Evolutionary conservation across 2,329 filamentous ascomycete genomes (phyloP).

Genomic region (Talaromyces sp.): DNA sequence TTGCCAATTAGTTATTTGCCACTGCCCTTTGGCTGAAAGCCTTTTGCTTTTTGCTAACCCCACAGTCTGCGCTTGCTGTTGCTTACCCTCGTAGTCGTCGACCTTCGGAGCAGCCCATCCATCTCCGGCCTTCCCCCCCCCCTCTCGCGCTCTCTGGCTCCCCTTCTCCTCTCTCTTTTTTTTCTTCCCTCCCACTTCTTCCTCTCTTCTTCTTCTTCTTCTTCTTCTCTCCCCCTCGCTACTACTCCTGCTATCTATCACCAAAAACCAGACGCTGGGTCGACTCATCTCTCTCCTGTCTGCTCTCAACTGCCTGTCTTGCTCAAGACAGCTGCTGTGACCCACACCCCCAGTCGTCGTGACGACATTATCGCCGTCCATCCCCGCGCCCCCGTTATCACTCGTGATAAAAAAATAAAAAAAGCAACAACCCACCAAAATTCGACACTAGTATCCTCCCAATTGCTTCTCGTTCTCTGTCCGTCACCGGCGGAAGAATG

Average conservation of each 20-base stretch:
- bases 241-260: neutral
- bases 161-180: neutral
- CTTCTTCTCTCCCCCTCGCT: neutral
- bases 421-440: neutral
- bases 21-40: neutral
- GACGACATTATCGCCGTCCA: slow-evolving; percentile 11
- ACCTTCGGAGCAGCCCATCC: neutral
- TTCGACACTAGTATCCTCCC: neutral
- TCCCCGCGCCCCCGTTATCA: slow-evolving; percentile 11
- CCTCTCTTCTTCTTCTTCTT: neutral
- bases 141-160: neutral
- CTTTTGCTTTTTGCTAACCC: neutral
- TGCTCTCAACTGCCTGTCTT: neutral
- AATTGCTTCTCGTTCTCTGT: slow-evolving; percentile 28
- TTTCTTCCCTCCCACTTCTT: neutral
- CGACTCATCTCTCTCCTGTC: neutral
- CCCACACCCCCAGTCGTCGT: slow-evolving; percentile 12
- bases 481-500: slow-evolving; percentile 45
- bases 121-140: slow-evolving; percentile 4
- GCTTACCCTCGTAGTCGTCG: neutral
- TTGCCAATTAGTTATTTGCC: neutral
- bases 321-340: slow-evolving; percentile 10
- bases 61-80: neutral
- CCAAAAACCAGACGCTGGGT: slow-evolving; percentile 7
- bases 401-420: neutral